These are phyloP conservation scores for Nicotiana tomentosiformis DNA, from an alignment of 257 asterid species.

Conservation along the genomic window DNA sequence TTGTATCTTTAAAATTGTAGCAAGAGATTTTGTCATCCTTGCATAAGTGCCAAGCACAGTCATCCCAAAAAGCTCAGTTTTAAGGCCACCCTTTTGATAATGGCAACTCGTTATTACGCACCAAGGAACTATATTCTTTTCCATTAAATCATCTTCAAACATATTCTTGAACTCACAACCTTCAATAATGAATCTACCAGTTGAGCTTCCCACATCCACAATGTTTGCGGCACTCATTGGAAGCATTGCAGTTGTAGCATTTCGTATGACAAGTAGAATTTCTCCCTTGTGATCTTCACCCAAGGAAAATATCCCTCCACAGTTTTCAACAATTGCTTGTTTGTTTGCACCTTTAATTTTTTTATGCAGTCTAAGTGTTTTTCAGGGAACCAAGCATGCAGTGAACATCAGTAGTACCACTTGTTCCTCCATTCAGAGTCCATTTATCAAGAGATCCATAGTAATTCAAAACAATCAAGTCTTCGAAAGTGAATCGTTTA, in stretches of 20 bases:
- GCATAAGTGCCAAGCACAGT: too few relatives aligned
- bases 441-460: not conserved
- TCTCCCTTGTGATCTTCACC: not conserved
- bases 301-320: not conserved
- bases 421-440: conserved; percentile 34
- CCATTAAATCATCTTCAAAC: too few relatives aligned
- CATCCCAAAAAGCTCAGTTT: too few relatives aligned
- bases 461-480: not conserved
- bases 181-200: not conserved
- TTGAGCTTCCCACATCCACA: not conserved
- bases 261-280: not conserved
- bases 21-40: too few relatives aligned
- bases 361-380: conserved; percentile 63
- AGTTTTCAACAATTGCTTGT: not conserved
- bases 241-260: not conserved
- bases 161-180: too few relatives aligned
- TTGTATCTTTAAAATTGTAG: too few relatives aligned
- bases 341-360: conserved; percentile 32
- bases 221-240: not conserved
- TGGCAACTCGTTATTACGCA: too few relatives aligned
- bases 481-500: not conserved
- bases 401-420: conserved; percentile 75
- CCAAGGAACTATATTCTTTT: too few relatives aligned
- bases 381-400: conserved; percentile 79
- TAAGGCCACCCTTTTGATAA: too few relatives aligned